phyloP scores from a whole-genome alignment of 2,329 filamentous ascomycete genomes.

The Emericellopsis atlantica region DNA sequence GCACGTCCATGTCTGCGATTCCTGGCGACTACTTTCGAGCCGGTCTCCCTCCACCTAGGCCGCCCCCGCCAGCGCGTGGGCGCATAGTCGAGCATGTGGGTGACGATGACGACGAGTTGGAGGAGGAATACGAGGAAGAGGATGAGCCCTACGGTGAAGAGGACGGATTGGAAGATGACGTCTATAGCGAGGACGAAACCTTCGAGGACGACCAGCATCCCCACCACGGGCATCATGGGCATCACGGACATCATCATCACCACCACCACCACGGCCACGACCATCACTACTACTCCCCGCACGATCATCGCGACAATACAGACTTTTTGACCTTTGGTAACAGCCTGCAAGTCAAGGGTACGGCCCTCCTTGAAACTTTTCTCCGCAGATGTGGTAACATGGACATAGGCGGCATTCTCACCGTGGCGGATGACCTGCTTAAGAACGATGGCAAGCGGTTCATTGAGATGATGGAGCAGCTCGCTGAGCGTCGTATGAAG shows the following conservation, averaged over 20 bases:
- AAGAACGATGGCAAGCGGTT: slow-evolving; percentile 99
- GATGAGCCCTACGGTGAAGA: slow-evolving; percentile 50
- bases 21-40: no score
- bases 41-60: slow-evolving; percentile 31
- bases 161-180: slow-evolving; percentile 30
- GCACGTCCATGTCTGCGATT: slow-evolving; percentile 32
- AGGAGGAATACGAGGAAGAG: slow-evolving; percentile 27
- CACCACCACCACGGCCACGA: slow-evolving; percentile 19
- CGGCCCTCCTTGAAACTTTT: slow-evolving; percentile 31
- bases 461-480: slow-evolving; percentile 99
- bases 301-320: slow-evolving; percentile 51
- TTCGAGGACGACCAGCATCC: slow-evolving; percentile 35
- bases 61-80: slow-evolving; percentile 57
- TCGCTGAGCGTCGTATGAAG: slow-evolving; percentile 94
- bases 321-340: slow-evolving; percentile 98
- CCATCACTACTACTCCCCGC: slow-evolving; percentile 12
- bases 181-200: slow-evolving; percentile 38
- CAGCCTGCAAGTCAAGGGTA: slow-evolving; percentile 85
- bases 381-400: slow-evolving; percentile 32
- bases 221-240: no score
- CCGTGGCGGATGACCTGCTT: slow-evolving; percentile 92
- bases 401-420: slow-evolving; percentile 82
- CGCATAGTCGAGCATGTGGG: slow-evolving; percentile 58
- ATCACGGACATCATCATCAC: no score
- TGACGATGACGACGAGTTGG: slow-evolving; percentile 39